Evolutionary conservation across 306 rosid species (phyloP).

Genomic region (Pyrus betulifolia): DNA sequence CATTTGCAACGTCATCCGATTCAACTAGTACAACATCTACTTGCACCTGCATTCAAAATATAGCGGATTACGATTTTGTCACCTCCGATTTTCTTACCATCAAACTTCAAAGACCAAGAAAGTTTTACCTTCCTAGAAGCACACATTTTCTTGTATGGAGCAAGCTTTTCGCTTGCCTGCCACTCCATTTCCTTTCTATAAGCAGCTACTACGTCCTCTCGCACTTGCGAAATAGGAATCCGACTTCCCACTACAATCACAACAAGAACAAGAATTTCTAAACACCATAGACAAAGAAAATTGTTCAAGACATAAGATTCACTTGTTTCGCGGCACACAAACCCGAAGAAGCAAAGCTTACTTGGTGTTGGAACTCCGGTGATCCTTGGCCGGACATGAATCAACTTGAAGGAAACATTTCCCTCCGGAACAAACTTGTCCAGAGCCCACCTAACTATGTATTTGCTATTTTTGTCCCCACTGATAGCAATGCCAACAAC

Average conservation of each 20-base stretch:
- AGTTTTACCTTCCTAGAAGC: slow-evolving; percentile 56
- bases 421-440: slow-evolving; percentile 81
- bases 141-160: slow-evolving; percentile 73
- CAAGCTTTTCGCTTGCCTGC: slow-evolving; percentile 52
- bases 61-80: neutral
- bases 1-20: slow-evolving; percentile 66
- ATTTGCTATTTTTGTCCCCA: slow-evolving; percentile 70
- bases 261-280: neutral
- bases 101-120: slow-evolving; percentile 17
- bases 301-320: neutral
- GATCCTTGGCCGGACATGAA: slow-evolving; percentile 62
- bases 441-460: slow-evolving; percentile 69
- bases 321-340: neutral
- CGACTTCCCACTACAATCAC: slow-evolving; percentile 63
- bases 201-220: slow-evolving; percentile 54
- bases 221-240: slow-evolving; percentile 57
- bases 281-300: neutral
- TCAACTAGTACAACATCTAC: slow-evolving; percentile 60
- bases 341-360: slow-evolving; percentile 28
- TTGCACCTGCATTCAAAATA: slow-evolving; percentile 50
- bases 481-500: slow-evolving; percentile 71
- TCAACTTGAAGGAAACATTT: slow-evolving; percentile 47
- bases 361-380: slow-evolving; percentile 72
- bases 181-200: slow-evolving; percentile 60
- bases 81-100: slow-evolving; percentile 4